Percentiles rank a stretch among this genome's conserved stretches.
phyloP scores from a whole-genome alignment of 257 asterid species.

The Jasminum sambac region DNA sequence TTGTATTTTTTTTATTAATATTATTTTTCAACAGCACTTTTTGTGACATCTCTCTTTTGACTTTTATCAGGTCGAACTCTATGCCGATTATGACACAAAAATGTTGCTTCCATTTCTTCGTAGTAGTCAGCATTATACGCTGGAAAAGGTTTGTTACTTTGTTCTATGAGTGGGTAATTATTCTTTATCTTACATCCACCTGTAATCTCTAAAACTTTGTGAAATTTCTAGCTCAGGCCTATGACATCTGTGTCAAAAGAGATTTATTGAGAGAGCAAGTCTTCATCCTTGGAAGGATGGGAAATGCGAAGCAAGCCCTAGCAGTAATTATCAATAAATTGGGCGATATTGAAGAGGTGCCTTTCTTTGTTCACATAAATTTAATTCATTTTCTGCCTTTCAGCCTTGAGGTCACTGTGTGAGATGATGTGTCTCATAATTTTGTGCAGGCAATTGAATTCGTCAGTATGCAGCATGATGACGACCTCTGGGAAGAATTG shows the following conservation, averaged over 20 bases:
- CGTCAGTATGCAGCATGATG: slow-evolving; percentile 92
- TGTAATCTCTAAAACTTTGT: slow-evolving; percentile 22
- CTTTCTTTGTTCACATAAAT: slow-evolving; percentile 25
- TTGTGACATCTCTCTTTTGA: slow-evolving; percentile 20
- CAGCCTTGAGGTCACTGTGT: slow-evolving; percentile 22
- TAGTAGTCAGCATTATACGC: slow-evolving; percentile 95
- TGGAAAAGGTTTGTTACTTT: slow-evolving; percentile 88
- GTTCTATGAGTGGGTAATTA: slow-evolving; percentile 15
- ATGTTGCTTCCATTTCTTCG: slow-evolving; percentile 96
- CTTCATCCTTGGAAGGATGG: slow-evolving; percentile 98
- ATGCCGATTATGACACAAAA: slow-evolving; percentile 81
- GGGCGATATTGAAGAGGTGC: slow-evolving; percentile 93
- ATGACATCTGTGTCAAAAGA: slow-evolving; percentile 78
- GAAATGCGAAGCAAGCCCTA: slow-evolving; percentile 86
- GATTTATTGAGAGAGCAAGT: slow-evolving; percentile 84
- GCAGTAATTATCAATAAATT: slow-evolving; percentile 81
- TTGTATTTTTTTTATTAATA: background rate
- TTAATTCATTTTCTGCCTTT: slow-evolving; percentile 11
- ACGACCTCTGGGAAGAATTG: slow-evolving; percentile 98
- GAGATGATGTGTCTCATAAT: slow-evolving; percentile 30
- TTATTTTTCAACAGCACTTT: slow-evolving; percentile 8
- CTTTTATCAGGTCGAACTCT: slow-evolving; percentile 80
- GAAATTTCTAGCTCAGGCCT: slow-evolving; percentile 61
- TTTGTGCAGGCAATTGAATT: slow-evolving; percentile 88
- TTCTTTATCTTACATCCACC: slow-evolving; percentile 11